These are phyloP conservation scores for Dactylellina leptospora DNA, from an alignment of 2,329 filamentous ascomycete genomes.

Conservation along the genomic window DNA sequence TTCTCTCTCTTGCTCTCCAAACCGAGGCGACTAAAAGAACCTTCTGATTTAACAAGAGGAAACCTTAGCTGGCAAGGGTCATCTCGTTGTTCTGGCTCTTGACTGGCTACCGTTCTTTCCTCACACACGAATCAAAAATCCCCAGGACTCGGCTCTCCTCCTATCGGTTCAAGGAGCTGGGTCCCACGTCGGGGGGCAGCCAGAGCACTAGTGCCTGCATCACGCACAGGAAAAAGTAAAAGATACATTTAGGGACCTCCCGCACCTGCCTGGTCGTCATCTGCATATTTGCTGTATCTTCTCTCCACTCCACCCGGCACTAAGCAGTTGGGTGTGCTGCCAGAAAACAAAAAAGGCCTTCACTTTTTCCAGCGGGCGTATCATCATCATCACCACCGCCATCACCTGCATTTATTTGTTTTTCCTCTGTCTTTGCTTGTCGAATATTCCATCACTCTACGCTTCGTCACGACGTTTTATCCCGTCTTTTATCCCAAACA, in stretches of 20 bases:
- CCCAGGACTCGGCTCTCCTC: constrained; percentile 53
- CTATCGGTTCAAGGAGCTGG: constrained; percentile 50
- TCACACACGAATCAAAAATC: constrained; percentile 50
- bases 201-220: constrained; percentile 52
- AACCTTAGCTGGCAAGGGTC: constrained; percentile 44
- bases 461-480: constrained; percentile 48
- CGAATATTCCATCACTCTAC: constrained; percentile 47
- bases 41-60: constrained; percentile 31
- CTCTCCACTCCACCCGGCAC: constrained; percentile 50
- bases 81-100: constrained; percentile 31
- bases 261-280: constrained; percentile 52
- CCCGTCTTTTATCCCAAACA: constrained; percentile 26
- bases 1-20: constrained; percentile 36
- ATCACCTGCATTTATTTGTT: constrained; percentile 47
- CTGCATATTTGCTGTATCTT: constrained; percentile 46
- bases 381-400: constrained; percentile 51
- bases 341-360: constrained; percentile 33
- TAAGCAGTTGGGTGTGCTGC: constrained; percentile 38
- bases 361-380: constrained; percentile 38
- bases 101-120: constrained; percentile 51
- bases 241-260: constrained; percentile 52
- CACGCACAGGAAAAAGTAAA: constrained; percentile 50
- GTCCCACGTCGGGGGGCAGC: constrained; percentile 45
- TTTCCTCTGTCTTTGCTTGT: constrained; percentile 3
- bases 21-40: constrained; percentile 35